Evolutionary conservation across 1,284 basidiomycete genomes (phyloP).

Genomic region (Porogramme epimiltina): DNA sequence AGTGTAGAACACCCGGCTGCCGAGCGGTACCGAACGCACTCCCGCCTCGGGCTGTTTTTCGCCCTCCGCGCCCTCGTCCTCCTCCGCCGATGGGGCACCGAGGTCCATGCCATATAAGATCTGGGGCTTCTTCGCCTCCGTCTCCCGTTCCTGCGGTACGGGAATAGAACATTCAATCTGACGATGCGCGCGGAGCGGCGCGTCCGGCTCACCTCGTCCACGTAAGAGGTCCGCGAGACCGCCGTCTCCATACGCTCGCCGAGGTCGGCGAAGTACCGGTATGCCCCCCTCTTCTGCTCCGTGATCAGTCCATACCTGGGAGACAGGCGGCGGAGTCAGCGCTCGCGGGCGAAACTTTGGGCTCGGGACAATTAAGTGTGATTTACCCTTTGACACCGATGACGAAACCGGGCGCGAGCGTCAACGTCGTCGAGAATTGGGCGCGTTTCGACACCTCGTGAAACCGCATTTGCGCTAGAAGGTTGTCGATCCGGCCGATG

Average conservation of each 20-base stretch:
- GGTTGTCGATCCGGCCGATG: slow-evolving; percentile 73
- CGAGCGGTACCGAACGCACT: slow-evolving; percentile 47
- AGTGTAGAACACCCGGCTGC: slow-evolving; percentile 74
- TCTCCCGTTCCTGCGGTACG: slow-evolving; percentile 49
- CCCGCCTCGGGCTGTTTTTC: slow-evolving; percentile 23
- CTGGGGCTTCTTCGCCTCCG: slow-evolving; percentile 56
- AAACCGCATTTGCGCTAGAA: slow-evolving; percentile 83
- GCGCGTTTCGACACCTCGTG: slow-evolving; percentile 89
- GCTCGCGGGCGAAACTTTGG: background rate
- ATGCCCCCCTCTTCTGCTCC: slow-evolving; percentile 79
- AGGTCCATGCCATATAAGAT: slow-evolving; percentile 66
- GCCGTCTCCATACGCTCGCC: slow-evolving; percentile 80
- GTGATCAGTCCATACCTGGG: slow-evolving; percentile 83
- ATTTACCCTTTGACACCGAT: slow-evolving; percentile 90
- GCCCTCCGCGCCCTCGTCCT: slow-evolving; percentile 44
- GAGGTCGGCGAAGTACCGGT: slow-evolving; percentile 81
- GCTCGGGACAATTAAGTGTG: background rate
- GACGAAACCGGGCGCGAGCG: slow-evolving; percentile 78
- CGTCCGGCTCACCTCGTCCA: slow-evolving; percentile 72
- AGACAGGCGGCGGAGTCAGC: background rate
- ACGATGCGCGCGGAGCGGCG: background rate
- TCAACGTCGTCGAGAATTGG: slow-evolving; percentile 81
- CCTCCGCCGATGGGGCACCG: slow-evolving; percentile 46
- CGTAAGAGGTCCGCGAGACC: slow-evolving; percentile 67
- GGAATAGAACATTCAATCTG: background rate